Conservation (phyloP, 2,329 filamentous ascomycete species). For the Ploettnerulaceae sp. region DNA sequence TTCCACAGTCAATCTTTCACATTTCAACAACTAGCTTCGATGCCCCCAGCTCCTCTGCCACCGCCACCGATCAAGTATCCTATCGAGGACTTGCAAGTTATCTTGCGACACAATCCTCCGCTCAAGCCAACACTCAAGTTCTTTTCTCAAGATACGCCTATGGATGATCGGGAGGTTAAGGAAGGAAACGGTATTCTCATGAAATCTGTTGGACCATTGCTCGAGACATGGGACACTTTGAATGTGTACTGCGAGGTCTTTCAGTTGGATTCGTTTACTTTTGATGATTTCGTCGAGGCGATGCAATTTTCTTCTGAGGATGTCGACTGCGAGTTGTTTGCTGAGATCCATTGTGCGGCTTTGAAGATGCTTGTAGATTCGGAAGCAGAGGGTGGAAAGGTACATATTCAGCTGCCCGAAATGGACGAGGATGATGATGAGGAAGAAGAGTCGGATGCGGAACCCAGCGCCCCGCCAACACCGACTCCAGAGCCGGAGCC, state of each 20-base stretch:
- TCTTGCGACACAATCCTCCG: slow-evolving; percentile 55
- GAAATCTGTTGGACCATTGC: slow-evolving; percentile 75
- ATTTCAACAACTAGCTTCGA: slow-evolving; percentile 43
- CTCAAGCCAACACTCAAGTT: slow-evolving; percentile 74
- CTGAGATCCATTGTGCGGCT: slow-evolving; percentile 87
- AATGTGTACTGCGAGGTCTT: slow-evolving; percentile 98
- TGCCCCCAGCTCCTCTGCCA: slow-evolving; percentile 53
- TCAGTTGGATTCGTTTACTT: slow-evolving; percentile 91
- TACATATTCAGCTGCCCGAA: slow-evolving; percentile 74
- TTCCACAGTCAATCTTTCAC: slow-evolving; percentile 42
- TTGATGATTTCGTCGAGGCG: slow-evolving; percentile 91
- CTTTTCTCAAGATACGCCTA: slow-evolving; percentile 61
- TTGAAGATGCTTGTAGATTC: slow-evolving; percentile 79
- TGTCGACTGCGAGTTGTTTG: slow-evolving; percentile 74
- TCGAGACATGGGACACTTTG: slow-evolving; percentile 94
- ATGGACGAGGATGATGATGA: slow-evolving; percentile 68
- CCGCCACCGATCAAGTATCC: slow-evolving; percentile 86
- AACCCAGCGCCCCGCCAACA: slow-evolving; percentile 47
- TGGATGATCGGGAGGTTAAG: slow-evolving; percentile 43
- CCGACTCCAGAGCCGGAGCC: slow-evolving; percentile 68
- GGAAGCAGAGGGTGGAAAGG: slow-evolving; percentile 69
- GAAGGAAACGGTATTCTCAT: slow-evolving; percentile 63
- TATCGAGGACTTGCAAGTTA: slow-evolving; percentile 85
- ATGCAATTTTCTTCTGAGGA: slow-evolving; percentile 73
- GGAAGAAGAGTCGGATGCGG: slow-evolving; percentile 54